Base-by-base conservation (phyloP, 331 rosid species). In the Stylosanthes scabra region DNA sequence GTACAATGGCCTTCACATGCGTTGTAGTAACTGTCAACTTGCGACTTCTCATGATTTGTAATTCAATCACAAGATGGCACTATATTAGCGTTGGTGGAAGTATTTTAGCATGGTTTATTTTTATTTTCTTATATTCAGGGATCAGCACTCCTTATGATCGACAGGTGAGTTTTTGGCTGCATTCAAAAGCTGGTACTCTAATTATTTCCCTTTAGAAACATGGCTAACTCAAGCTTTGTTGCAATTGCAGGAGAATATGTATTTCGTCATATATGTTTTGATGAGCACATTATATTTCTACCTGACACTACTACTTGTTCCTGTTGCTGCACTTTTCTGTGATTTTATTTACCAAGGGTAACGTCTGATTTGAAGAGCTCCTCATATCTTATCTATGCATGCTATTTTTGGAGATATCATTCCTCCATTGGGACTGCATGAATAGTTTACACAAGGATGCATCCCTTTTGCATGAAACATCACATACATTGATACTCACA, bases 281-380 rank as follows among this genome's bases (percentile, higher is more conserved):
- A 94, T 94, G 97, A 87, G 93, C 68, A 90, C 97, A 59, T n/a
- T 77, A 68, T 91, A 91, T 77, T 94, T 94, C 86, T 94, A 91
- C 81, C 5, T 94, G 76, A 80, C 95, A 28, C 83, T 91, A 77
- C 62, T 90, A 6, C 97, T 94, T 20, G 90, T 94, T 67, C 99
- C 99, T 14, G 52, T 85, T 67, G 85, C 79, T 72, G 89, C 92
- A 15, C 88, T 87, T 70, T 83, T 89, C 68, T 83, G 91, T 5
- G 99, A 94, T 76, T 91, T 91, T 57, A 61, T 90, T 74, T 94
- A 85, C 83, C 97, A 81, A 73, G 99, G 97, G 97, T 94, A 90
- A 82, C 85, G 49, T 67, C 71, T 37, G 59, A 62, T 80, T 55
- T 41, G 34, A 69, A 68, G 66, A 70, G 67, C 60, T 27, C 54